Conservation (phyloP, 345 rosid genomes). For the Psidium guajava region DNA sequence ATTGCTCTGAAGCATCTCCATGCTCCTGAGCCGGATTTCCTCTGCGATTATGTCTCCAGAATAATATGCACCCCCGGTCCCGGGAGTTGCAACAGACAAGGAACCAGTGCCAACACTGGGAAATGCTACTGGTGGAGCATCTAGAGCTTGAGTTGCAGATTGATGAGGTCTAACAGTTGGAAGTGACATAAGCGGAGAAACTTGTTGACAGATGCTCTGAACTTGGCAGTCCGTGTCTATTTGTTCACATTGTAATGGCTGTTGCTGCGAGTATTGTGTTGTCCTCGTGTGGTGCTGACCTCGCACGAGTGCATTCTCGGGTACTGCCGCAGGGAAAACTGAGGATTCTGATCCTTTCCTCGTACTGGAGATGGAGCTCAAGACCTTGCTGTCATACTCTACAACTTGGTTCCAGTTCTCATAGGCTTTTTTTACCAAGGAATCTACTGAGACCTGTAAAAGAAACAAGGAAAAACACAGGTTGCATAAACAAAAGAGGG, state of each 20-base stretch:
- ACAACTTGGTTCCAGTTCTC: slow-evolving; percentile 85
- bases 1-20: slow-evolving; percentile 76
- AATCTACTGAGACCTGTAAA: slow-evolving; percentile 65
- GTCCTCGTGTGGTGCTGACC: slow-evolving; percentile 6
- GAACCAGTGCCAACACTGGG: slow-evolving; percentile 24
- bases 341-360: slow-evolving; percentile 23
- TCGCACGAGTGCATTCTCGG: slow-evolving; percentile 2
- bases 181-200: slow-evolving; percentile 44
- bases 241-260: slow-evolving; percentile 21
- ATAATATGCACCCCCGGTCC: slow-evolving; percentile 35
- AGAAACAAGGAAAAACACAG: neutral
- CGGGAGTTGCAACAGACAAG: slow-evolving; percentile 32
- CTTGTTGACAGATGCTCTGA: slow-evolving; percentile 20
- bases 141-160: slow-evolving; percentile 16
- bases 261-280: slow-evolving; percentile 21
- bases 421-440: slow-evolving; percentile 72
- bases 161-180: slow-evolving; percentile 44
- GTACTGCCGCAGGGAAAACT: neutral
- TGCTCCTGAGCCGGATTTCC: slow-evolving; percentile 68
- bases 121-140: slow-evolving; percentile 26
- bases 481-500: neutral
- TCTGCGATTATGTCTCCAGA: slow-evolving; percentile 54
- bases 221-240: slow-evolving; percentile 16
- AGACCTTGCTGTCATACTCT: slow-evolving; percentile 69
- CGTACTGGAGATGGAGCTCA: slow-evolving; percentile 34